These are phyloP conservation scores for Bipolaris zeicola DNA, from an alignment of 2,329 filamentous ascomycete genomes.

Conservation along the genomic window DNA sequence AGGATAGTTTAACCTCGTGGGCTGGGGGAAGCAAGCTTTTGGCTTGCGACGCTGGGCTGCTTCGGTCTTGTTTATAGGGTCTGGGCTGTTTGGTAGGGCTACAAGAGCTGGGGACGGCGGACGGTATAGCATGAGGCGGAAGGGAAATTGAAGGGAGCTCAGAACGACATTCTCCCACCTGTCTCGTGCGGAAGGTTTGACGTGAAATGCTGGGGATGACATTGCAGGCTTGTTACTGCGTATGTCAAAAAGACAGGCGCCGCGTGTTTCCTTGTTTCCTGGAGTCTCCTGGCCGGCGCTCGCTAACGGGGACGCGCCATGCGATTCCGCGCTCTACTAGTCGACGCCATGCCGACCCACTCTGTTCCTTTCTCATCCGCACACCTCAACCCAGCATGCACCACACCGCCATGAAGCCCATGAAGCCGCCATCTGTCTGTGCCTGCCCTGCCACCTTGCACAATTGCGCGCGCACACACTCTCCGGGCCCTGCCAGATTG, in stretches of 20 bases:
- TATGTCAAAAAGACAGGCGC: background rate
- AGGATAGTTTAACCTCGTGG: conserved; percentile 7
- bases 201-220: background rate
- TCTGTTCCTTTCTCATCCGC: conserved; percentile 18
- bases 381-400: conserved; percentile 21
- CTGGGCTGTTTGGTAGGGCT: conserved; percentile 9
- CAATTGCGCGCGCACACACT: conserved; percentile 15
- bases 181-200: background rate
- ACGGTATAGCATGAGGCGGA: background rate
- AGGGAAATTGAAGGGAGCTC: conserved; percentile 2
- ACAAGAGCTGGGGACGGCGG: conserved; percentile 2
- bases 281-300: background rate
- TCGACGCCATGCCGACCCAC: conserved; percentile 13
- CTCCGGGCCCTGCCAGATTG: conserved; percentile 10
- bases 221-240: background rate
- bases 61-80: conserved; percentile 12
- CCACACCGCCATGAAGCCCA: conserved; percentile 24
- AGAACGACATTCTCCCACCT: background rate
- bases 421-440: conserved; percentile 17
- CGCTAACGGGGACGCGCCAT: conserved; percentile 21
- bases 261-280: conserved; percentile 3
- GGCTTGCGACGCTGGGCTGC: conserved; percentile 9
- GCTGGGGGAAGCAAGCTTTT: conserved; percentile 11
- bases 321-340: conserved; percentile 17
- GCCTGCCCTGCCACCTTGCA: conserved; percentile 17